A percentile compares a stretch with the other conserved stretches of the same genome.
These are phyloP conservation scores for Fallopia convolvulus DNA, from an alignment of 148 eudicot genomes.

Conservation along the genomic window DNA sequence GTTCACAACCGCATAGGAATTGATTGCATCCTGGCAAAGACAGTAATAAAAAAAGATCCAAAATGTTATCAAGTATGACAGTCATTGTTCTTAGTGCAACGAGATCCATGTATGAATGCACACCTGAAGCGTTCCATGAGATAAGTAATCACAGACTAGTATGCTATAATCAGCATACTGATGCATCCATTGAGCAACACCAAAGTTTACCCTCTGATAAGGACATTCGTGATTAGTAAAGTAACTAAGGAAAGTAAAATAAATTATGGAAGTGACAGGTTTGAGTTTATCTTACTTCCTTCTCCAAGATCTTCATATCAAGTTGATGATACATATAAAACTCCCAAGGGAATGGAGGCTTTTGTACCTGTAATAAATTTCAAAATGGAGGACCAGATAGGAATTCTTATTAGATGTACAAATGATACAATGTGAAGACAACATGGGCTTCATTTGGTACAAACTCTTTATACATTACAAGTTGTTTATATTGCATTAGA, in stretches of 20 bases:
- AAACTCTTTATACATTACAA: not conserved
- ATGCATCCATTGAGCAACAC: constrained; percentile 72
- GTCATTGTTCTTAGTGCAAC: constrained; percentile 6
- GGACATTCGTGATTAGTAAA: constrained; percentile 15
- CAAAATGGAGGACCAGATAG: constrained; percentile 10
- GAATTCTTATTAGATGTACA: not conserved
- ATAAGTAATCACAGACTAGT: constrained; percentile 71
- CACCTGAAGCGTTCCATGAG: constrained; percentile 93
- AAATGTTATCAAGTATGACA: constrained; percentile 6
- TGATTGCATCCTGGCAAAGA: constrained; percentile 78
- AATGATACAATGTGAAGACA: not conserved
- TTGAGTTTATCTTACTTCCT: constrained; percentile 42
- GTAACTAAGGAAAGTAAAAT: not conserved
- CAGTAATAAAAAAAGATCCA: not conserved
- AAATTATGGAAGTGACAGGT: not conserved
- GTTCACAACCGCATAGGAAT: constrained; percentile 55
- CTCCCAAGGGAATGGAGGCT: constrained; percentile 93
- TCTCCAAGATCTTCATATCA: constrained; percentile 54
- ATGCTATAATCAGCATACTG: constrained; percentile 83
- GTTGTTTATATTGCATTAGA: not conserved
- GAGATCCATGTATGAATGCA: constrained; percentile 13
- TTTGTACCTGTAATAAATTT: constrained; percentile 58
- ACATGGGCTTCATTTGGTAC: not conserved
- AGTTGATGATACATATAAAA: constrained; percentile 93
- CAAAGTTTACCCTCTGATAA: constrained; percentile 70